These are phyloP conservation scores for Fraxinus cuspidata DNA, from an alignment of 257 asterid species.

Conservation along the genomic window DNA sequence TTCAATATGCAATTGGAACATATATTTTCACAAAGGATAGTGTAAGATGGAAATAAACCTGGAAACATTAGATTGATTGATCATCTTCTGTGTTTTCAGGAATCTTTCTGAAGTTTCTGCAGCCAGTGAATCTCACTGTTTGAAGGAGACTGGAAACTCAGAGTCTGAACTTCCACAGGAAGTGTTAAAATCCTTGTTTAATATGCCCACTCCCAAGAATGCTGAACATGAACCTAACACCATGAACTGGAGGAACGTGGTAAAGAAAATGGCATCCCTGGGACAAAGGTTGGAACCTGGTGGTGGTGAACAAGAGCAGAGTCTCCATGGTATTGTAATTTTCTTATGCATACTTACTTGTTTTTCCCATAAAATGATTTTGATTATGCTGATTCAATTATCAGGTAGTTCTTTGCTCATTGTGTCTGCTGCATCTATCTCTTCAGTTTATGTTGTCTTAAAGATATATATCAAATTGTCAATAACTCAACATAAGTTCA, in stretches of 20 bases:
- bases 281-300: constrained; percentile 57
- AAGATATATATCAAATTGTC: background rate
- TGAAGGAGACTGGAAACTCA: constrained; percentile 37
- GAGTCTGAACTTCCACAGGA: constrained; percentile 70
- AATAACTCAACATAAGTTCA: background rate
- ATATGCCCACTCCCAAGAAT: constrained; percentile 77
- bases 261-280: constrained; percentile 70
- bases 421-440: constrained; percentile 17
- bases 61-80: constrained; percentile 18
- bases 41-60: constrained; percentile 5
- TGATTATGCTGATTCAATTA: constrained; percentile 11
- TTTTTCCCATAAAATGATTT: constrained; percentile 9
- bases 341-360: constrained; percentile 9
- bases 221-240: constrained; percentile 72
- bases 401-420: constrained; percentile 4
- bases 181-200: constrained; percentile 78
- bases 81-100: constrained; percentile 50
- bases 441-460: constrained; percentile 7
- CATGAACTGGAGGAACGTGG: constrained; percentile 92
- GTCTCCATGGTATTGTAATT: constrained; percentile 48
- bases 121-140: constrained; percentile 37
- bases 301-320: constrained; percentile 36
- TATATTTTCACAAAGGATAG: constrained; percentile 7
- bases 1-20: constrained; percentile 8
- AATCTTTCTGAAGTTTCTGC: constrained; percentile 37